phyloP scores from a whole-genome alignment of 495 filamentous ascomycete species.

The Aspergillus saccharolyticus region DNA sequence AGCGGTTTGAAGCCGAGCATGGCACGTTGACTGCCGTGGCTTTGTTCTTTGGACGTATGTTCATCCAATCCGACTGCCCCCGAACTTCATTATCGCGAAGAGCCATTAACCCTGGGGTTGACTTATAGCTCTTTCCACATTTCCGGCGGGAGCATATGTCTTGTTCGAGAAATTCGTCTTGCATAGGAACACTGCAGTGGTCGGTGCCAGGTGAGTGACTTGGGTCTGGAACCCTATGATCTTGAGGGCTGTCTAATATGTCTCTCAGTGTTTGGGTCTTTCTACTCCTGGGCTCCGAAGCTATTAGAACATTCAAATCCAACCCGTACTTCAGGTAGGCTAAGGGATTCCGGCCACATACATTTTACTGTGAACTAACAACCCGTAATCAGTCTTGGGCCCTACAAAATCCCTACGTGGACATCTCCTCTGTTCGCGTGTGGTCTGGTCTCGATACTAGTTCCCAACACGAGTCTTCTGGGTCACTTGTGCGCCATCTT shows the following conservation, averaged over 20 bases:
- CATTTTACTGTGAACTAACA: constrained; percentile 6
- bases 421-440: constrained; percentile 74
- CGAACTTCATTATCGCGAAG: background rate
- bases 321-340: constrained; percentile 67
- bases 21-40: constrained; percentile 80
- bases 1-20: constrained; percentile 90
- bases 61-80: background rate
- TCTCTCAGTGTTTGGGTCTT: constrained; percentile 78
- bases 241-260: constrained; percentile 10
- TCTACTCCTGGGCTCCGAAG: constrained; percentile 74
- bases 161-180: constrained; percentile 64
- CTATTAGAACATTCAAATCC: constrained; percentile 69
- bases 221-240: background rate
- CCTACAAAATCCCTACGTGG: constrained; percentile 84
- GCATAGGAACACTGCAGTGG: constrained; percentile 58
- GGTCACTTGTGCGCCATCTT: constrained; percentile 78
- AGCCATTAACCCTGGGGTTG: constrained; percentile 12
- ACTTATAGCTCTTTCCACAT: constrained; percentile 68
- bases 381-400: constrained; percentile 42
- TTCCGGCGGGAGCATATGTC: constrained; percentile 69
- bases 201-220: constrained; percentile 72
- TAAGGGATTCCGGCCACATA: background rate
- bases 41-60: constrained; percentile 86
- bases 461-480: constrained; percentile 76
- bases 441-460: constrained; percentile 62